A percentile compares a stretch with the other conserved stretches of the same genome.
Evolutionary conservation across 2,329 filamentous ascomycete genomes (phyloP).

Genomic region (Alternaria sp.): DNA sequence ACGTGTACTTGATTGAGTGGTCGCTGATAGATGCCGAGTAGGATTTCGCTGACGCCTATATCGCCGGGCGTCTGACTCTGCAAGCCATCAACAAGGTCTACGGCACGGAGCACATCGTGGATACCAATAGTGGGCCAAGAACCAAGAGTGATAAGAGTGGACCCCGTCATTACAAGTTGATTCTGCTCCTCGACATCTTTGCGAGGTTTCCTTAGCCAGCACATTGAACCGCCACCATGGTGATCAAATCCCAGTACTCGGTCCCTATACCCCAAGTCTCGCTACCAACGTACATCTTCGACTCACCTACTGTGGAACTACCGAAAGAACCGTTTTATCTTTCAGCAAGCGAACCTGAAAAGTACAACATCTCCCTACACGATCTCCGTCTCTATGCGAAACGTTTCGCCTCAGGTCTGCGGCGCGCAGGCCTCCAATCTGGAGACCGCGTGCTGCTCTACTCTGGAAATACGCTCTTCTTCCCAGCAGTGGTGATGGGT

Average conservation of each 20-base stretch:
- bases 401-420: constrained; percentile 72
- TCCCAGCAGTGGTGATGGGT: constrained; percentile 73
- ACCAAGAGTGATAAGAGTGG: background rate
- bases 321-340: constrained; percentile 60
- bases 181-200: background rate
- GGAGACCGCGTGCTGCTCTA: constrained; percentile 76
- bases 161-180: background rate
- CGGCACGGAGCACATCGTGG: background rate
- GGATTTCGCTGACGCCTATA: background rate
- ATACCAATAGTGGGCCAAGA: background rate
- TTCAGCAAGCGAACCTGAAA: constrained; percentile 71
- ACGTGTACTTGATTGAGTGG: background rate
- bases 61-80: background rate
- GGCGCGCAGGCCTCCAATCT: constrained; percentile 65
- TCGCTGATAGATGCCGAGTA: background rate
- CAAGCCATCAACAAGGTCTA: background rate
- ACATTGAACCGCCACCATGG: constrained; percentile 48
- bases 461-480: constrained; percentile 75
- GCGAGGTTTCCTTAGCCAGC: background rate
- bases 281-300: constrained; percentile 58
- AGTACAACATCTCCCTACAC: constrained; percentile 67
- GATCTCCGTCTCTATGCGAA: constrained; percentile 74
- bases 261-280: constrained; percentile 55
- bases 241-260: constrained; percentile 58
- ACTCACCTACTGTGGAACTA: constrained; percentile 55